These are phyloP conservation scores for Mesotaenium endlicherianum DNA, from an alignment of 139 green algal species.

Conservation along the genomic window DNA sequence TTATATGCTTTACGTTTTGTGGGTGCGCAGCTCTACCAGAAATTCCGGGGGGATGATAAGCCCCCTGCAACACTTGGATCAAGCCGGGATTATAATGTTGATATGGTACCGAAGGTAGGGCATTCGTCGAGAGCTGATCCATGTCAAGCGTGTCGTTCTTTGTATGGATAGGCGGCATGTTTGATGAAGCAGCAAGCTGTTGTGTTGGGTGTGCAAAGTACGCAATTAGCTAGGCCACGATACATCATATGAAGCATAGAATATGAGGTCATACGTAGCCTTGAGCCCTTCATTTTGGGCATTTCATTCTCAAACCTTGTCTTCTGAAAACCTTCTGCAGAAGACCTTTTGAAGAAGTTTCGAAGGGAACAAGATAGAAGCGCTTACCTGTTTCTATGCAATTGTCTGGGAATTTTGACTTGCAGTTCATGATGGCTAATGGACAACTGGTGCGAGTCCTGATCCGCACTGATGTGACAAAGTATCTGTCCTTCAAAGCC, in stretches of 20 bases:
- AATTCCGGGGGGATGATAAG: slow-evolving; percentile 73
- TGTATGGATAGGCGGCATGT: neutral
- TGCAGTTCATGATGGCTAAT: slow-evolving; percentile 94
- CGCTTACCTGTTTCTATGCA: neutral
- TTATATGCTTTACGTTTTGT: too few relatives aligned
- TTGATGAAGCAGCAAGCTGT: neutral
- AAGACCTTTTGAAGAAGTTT: neutral
- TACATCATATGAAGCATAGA: too few relatives aligned
- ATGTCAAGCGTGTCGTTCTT: too few relatives aligned
- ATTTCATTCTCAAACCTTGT: too few relatives aligned
- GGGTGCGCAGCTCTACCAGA: slow-evolving; percentile 61
- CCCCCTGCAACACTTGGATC: slow-evolving; percentile 71
- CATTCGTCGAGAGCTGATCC: too few relatives aligned
- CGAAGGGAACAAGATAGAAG: neutral
- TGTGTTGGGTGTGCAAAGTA: too few relatives aligned
- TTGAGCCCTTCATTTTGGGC: too few relatives aligned
- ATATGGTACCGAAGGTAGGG: slow-evolving; percentile 94
- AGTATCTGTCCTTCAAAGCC: slow-evolving; percentile 99
- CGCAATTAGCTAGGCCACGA: too few relatives aligned
- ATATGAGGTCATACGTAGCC: too few relatives aligned
- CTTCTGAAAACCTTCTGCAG: too few relatives aligned
- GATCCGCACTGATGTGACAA: slow-evolving; percentile 94
- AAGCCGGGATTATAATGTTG: slow-evolving; percentile 94
- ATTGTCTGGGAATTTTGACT: neutral
- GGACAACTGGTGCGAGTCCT: slow-evolving; percentile 87